Percentiles rank a stretch among this genome's conserved stretches.
Conservation (phyloP, 192 early-diverging fungal genomes). For the Dissophora ornata region DNA sequence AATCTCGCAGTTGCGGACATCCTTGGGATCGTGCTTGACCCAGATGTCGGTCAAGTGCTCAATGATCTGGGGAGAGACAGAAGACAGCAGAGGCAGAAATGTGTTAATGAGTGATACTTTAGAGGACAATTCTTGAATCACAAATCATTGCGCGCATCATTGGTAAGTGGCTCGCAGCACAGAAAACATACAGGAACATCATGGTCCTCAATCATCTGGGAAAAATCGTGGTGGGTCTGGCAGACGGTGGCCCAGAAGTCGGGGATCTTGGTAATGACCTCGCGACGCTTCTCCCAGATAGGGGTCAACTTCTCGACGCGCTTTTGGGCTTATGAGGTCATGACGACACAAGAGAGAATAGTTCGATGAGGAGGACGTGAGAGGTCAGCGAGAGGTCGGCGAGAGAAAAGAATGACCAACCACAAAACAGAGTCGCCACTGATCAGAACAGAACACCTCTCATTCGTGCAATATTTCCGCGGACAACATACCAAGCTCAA, state of each 20-base stretch:
- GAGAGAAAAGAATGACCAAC: too few species aligned
- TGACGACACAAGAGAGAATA: too few species aligned
- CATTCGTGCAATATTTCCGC: neutral
- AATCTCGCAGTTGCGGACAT: constrained; percentile 64
- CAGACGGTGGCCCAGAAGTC: constrained; percentile 69
- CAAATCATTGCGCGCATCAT: too few species aligned
- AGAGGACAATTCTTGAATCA: too few species aligned
- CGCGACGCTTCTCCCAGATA: constrained; percentile 62
- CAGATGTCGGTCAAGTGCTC: constrained; percentile 49
- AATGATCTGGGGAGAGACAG: constrained; percentile 5
- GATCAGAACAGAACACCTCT: neutral
- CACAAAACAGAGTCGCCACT: too few species aligned
- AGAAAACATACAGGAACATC: constrained; percentile 36
- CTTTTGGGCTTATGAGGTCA: constrained; percentile 47
- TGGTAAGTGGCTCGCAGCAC: too few species aligned
- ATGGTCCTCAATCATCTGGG: constrained; percentile 16
- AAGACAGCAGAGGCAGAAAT: too few species aligned
- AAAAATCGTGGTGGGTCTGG: constrained; percentile 28
- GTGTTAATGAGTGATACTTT: too few species aligned
- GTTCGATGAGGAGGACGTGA: too few species aligned
- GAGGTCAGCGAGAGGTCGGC: too few species aligned
- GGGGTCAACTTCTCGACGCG: constrained; percentile 42
- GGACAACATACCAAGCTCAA: constrained; percentile 34
- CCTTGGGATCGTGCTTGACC: constrained; percentile 51
- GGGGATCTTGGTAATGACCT: constrained; percentile 61